Evolutionary conservation across 2,329 filamentous ascomycete species (phyloP), one percentile per base, ranked within the genome.

Genomic region (Coniosporium tulheliwenetii): DNA sequence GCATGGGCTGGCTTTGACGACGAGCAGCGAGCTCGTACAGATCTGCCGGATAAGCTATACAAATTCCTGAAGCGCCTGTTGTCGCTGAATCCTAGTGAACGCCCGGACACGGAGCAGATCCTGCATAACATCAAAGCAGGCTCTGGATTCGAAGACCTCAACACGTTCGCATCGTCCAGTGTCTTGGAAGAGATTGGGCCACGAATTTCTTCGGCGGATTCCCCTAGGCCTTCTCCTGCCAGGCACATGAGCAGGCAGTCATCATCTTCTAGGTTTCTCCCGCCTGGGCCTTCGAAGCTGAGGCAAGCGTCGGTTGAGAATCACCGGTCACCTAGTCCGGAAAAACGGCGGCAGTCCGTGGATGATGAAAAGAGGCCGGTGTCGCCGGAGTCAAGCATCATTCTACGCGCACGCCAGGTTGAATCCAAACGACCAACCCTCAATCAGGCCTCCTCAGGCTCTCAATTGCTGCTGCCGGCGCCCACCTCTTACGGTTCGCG

Each of bases 1-100:
- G 70, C 73, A 30, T 98, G 91, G 91, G 67, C 77, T 41, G 91
- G 91, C 1, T 93, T 96, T 50, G 76, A 85, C 46, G 80, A 85
- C 44, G 80, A 84, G 49, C 71, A 77, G 30, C 71, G 79, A 31
- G 72, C 81, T 47, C 75, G 89, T 2, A 77, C 82, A 0, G 91
- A 96, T 51, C 66, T 98, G 1, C 91, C 91, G 0, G 72, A 85
- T 5, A 81, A 84, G 56, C 71, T 98, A 0, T 98, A 96, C 59
- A 75, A 76, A 37, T 78, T 93, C 41, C 69, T 98, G 3, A 86
- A 85, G 56, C 76, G 76, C 42, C 67, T 98, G 5, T 70, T 98
- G 5, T 79, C 85, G 1, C 66, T 93, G 10, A 71, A 87, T 44
- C 85, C 89, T 0, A 64, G 67, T 1, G 75, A 86, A 41, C 71